Evolutionary conservation across 1,284 basidiomycete genomes (phyloP).

Genomic region (Mycosarcoma maydis): DNA sequence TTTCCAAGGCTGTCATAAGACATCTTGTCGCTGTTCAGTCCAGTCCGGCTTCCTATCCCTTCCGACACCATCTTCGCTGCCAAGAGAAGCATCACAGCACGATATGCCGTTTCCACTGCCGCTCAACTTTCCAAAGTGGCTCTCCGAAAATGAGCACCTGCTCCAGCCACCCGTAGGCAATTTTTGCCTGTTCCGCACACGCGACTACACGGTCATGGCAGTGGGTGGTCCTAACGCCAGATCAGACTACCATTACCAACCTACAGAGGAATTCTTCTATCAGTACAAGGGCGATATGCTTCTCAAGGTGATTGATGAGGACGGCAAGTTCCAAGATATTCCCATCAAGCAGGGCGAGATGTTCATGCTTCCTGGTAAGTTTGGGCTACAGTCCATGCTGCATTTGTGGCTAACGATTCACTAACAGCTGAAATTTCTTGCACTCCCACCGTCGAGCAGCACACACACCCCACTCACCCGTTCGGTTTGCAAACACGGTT

Average conservation of each 20-base stretch:
- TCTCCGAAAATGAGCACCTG: conserved; percentile 63
- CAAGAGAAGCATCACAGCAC: too few relatives aligned
- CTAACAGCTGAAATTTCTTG: too few relatives aligned
- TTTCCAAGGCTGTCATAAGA: too few relatives aligned
- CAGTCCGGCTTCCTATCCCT: not conserved
- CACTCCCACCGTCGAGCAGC: conserved; percentile 53
- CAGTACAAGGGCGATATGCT: conserved; percentile 75
- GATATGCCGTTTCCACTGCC: conserved; percentile 56
- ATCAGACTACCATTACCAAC: conserved; percentile 62
- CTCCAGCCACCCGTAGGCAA: conserved; percentile 67
- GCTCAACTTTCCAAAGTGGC: conserved; percentile 67
- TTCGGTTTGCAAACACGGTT: conserved; percentile 87
- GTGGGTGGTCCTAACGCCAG: conserved; percentile 65
- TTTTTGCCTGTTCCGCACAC: conserved; percentile 59
- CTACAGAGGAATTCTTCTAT: conserved; percentile 66
- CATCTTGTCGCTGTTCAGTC: too few relatives aligned
- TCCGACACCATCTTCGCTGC: too few relatives aligned
- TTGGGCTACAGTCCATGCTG: not conserved
- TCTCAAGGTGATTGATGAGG: conserved; percentile 81
- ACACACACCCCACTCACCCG: conserved; percentile 94
- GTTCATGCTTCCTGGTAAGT: conserved; percentile 86
- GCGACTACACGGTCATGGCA: conserved; percentile 65
- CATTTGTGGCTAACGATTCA: too few relatives aligned
- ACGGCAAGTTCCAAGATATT: conserved; percentile 86
- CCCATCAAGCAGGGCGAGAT: conserved; percentile 92